phyloP scores from a whole-genome alignment of 768 basidiomycete species.

The Amanita pseudoporphyria region DNA sequence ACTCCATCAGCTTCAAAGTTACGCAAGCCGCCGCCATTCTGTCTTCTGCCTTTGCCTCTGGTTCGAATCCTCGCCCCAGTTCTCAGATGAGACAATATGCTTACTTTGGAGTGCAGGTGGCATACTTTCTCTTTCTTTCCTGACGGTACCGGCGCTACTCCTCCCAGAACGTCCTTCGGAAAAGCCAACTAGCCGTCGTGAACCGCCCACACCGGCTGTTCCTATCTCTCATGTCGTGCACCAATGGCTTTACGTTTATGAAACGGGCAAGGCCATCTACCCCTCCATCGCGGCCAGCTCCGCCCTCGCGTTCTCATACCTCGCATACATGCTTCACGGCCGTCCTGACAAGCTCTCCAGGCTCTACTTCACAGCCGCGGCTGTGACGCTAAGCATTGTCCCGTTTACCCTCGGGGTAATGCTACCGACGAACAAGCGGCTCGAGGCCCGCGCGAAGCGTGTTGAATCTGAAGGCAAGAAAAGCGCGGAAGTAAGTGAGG shows the following conservation, averaged over 20 bases:
- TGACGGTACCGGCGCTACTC: not conserved
- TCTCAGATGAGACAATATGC: not conserved
- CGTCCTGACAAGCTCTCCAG: not conserved
- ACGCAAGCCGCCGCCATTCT: not conserved
- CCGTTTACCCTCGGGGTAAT: not conserved
- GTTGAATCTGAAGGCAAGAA: not conserved
- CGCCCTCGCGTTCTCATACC: not conserved
- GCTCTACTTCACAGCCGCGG: not conserved
- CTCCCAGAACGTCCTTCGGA: not conserved
- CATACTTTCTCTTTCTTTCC: not conserved
- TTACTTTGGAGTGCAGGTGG: not conserved
- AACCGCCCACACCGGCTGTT: not conserved
- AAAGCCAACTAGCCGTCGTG: not conserved
- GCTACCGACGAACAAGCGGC: not conserved
- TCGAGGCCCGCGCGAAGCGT: not conserved
- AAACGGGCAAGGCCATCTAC: not conserved
- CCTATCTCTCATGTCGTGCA: not conserved
- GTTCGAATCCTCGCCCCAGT: not conserved
- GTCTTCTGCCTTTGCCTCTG: constrained; percentile 1
- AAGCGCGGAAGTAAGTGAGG: not conserved
- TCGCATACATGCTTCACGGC: not conserved
- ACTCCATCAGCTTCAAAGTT: not conserved
- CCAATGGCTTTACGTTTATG: not conserved
- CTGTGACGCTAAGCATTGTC: not conserved
- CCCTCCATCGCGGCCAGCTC: constrained; percentile 2